These are phyloP conservation scores for Rhizophora mangle DNA, from an alignment of 345 rosid genomes.

Conservation along the genomic window DNA sequence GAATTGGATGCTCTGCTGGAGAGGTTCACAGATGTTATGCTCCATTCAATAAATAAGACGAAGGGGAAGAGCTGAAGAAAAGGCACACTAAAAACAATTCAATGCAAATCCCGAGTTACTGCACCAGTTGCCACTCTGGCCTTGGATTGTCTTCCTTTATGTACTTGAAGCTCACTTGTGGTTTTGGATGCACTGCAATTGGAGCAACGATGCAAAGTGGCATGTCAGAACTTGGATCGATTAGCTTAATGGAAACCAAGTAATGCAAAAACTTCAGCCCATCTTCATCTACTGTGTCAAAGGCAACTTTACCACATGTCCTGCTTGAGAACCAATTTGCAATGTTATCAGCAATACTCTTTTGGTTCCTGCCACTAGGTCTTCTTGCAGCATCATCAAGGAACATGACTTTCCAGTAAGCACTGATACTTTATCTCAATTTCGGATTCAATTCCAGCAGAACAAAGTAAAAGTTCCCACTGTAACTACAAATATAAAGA, in stretches of 20 bases:
- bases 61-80: background rate
- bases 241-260: no score
- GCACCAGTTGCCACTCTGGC: background rate
- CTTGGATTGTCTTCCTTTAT: background rate
- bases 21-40: background rate
- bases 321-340: background rate
- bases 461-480: background rate
- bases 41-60: background rate
- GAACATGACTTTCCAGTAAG: background rate
- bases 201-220: background rate
- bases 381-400: background rate
- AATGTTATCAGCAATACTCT: background rate
- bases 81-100: background rate
- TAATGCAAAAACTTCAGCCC: background rate
- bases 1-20: background rate
- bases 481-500: slow-evolving; percentile 67
- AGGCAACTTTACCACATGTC: background rate
- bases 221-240: background rate
- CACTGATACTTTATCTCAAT: background rate
- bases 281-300: background rate
- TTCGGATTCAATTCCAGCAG: background rate
- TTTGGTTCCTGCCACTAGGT: background rate
- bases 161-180: background rate
- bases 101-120: no score
- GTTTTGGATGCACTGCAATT: background rate